A percentile compares a stretch with the other conserved stretches of the same genome.
These are phyloP conservation scores for Colletotrichum incanum DNA, from an alignment of 2,329 filamentous ascomycete genomes.

Conservation along the genomic window DNA sequence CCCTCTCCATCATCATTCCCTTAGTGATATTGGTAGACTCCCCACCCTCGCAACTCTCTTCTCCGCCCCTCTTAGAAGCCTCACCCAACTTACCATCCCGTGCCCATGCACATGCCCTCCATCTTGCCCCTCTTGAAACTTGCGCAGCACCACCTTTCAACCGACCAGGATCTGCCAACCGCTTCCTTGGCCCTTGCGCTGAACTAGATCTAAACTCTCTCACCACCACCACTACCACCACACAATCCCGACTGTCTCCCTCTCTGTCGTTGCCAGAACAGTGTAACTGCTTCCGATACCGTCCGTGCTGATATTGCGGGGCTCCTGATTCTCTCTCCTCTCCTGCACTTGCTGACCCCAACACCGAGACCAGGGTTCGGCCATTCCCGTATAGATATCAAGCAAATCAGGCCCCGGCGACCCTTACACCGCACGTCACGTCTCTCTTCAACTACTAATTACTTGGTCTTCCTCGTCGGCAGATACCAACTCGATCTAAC, in stretches of 20 bases:
- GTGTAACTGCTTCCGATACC: not conserved
- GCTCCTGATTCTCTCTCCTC: not conserved
- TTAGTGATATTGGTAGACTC: not conserved
- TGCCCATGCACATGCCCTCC: conserved; percentile 24
- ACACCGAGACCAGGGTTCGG: not conserved
- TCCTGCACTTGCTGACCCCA: not conserved
- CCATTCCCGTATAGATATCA: conserved; percentile 15
- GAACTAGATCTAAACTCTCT: not conserved
- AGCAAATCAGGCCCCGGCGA: not conserved
- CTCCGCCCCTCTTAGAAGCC: not conserved
- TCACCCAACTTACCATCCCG: not conserved
- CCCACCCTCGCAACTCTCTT: not conserved
- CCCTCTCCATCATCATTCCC: not conserved
- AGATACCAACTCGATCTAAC: not conserved
- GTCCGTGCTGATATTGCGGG: conserved; percentile 11
- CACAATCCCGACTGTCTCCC: not conserved
- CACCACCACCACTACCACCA: no score
- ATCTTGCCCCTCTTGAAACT: conserved; percentile 31
- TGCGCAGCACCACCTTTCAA: conserved; percentile 20
- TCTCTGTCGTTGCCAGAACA: not conserved
- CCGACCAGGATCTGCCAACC: conserved; percentile 5
- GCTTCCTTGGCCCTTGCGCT: conserved; percentile 2
- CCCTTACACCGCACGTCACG: not conserved
- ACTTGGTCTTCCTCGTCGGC: not conserved
- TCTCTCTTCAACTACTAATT: not conserved